These are phyloP conservation scores for Sporisorium sorghi DNA, from an alignment of 1,284 basidiomycete genomes.

Conservation along the genomic window DNA sequence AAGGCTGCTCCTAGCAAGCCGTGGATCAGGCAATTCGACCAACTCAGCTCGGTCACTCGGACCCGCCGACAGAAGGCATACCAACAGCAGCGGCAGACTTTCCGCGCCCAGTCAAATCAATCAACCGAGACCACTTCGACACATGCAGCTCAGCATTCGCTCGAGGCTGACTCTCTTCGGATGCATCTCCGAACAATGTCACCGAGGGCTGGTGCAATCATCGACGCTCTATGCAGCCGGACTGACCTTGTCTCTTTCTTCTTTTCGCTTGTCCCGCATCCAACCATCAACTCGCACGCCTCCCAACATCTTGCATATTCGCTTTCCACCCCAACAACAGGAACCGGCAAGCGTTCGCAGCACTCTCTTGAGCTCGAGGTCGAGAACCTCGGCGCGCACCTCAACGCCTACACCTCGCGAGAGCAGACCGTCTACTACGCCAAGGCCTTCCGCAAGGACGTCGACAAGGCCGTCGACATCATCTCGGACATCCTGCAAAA, in stretches of 20 bases:
- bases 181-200: not conserved
- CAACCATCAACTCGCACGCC: not conserved
- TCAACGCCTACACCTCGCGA: slow-evolving; percentile 98
- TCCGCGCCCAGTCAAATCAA: not conserved
- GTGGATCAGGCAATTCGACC: no score
- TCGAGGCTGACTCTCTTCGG: not conserved
- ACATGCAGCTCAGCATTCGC: not conserved
- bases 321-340: no score
- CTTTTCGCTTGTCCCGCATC: not conserved
- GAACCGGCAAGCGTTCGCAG: slow-evolving; percentile 89
- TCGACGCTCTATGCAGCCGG: not conserved
- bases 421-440: slow-evolving; percentile 99
- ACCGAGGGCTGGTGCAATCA: not conserved
- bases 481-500: slow-evolving; percentile 98
- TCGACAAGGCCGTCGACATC: slow-evolving; percentile 90
- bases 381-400: slow-evolving; percentile 95
- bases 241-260: slow-evolving; percentile 6
- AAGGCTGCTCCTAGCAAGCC: no score
- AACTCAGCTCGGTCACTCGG: not conserved
- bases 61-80: not conserved
- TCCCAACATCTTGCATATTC: no score
- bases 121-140: not conserved
- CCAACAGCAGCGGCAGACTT: not conserved
- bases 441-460: slow-evolving; percentile 97
- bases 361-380: slow-evolving; percentile 95